These are phyloP conservation scores for Diaporthe batatas DNA, from an alignment of 2,329 filamentous ascomycete genomes.

Conservation along the genomic window DNA sequence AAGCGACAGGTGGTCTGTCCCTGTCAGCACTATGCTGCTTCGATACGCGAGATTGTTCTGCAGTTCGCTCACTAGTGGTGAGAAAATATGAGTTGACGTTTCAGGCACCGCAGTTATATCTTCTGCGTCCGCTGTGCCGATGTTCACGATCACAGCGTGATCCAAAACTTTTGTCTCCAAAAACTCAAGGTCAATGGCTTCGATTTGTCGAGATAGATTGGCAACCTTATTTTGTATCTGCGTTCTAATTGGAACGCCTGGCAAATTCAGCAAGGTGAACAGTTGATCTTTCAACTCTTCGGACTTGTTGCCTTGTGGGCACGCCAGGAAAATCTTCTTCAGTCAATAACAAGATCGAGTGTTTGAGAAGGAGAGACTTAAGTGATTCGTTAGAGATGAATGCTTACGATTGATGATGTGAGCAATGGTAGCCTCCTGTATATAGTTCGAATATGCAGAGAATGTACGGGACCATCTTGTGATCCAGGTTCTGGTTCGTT, in stretches of 20 bases:
- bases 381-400: no score
- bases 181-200: neutral
- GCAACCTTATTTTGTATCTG: neutral
- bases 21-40: no score
- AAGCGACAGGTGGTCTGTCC: no score
- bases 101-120: no score
- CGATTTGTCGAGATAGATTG: neutral
- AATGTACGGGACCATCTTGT: neutral
- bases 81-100: neutral
- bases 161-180: neutral
- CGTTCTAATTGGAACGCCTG: neutral
- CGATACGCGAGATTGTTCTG: no score
- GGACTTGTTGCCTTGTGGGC: neutral
- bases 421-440: constrained; percentile 4
- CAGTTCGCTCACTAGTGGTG: neutral
- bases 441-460: neutral
- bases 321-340: neutral
- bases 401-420: neutral
- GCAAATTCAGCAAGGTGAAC: neutral
- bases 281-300: neutral
- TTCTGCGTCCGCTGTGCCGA: neutral
- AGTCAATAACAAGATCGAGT: neutral
- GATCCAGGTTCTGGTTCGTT: neutral
- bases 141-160: neutral
- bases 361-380: no score